These are phyloP conservation scores for Tulasnella calospora DNA, from an alignment of 768 basidiomycete species.

Conservation along the genomic window DNA sequence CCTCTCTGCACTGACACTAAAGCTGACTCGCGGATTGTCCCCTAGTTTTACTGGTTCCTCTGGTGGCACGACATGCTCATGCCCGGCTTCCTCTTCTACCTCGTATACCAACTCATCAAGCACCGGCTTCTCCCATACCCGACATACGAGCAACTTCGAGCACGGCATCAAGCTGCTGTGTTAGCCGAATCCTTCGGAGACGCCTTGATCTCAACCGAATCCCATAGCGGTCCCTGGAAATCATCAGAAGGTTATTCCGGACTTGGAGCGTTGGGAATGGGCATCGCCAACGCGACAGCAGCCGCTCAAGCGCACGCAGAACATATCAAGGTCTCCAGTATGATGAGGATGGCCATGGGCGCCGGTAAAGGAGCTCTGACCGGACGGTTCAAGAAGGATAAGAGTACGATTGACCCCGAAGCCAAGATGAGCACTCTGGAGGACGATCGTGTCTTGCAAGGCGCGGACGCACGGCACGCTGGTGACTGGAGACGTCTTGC, in stretches of 20 bases:
- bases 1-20: neutral
- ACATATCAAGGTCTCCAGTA: neutral
- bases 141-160: conserved; percentile 49
- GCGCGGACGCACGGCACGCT: conserved; percentile 39
- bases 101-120: conserved; percentile 48
- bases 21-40: neutral
- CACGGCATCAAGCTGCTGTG: conserved; percentile 47
- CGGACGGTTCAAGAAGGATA: conserved; percentile 14
- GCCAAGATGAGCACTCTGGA: conserved; percentile 37
- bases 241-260: conserved; percentile 1
- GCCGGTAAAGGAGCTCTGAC: conserved; percentile 5
- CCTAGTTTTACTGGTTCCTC: conserved; percentile 56
- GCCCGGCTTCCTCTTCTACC: conserved; percentile 47
- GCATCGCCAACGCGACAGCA: neutral
- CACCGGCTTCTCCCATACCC: conserved; percentile 53
- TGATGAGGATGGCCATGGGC: neutral
- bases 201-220: conserved; percentile 41
- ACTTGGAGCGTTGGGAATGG: neutral
- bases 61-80: conserved; percentile 59
- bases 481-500: conserved; percentile 44
- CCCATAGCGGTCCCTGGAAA: conserved; percentile 32
- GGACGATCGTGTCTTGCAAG: conserved; percentile 31
- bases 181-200: conserved; percentile 52
- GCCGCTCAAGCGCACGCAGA: neutral
- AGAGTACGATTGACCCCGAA: conserved; percentile 25